Evolutionary conservation across 495 filamentous ascomycete species (phyloP), one percentile per base, ranked within the genome.

Genomic region (Podospora appendiculata): DNA sequence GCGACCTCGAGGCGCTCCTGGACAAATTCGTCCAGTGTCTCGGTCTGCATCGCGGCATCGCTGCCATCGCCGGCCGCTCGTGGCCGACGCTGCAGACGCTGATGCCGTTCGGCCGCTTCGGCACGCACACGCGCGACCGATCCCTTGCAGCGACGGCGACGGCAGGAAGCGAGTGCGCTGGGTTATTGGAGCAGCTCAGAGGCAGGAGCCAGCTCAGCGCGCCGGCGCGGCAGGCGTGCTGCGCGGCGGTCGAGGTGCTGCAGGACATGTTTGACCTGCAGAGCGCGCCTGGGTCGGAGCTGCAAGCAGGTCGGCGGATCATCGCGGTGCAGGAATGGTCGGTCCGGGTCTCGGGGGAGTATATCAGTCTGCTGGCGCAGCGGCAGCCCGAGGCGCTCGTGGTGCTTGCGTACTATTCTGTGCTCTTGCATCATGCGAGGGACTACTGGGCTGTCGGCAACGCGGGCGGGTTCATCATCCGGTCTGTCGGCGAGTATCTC

Each of bases 341-440:
- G 10, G 61, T 71, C 6, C 57, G 57, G 0, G 36, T 73, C 2
- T 35, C 61, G 0, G 18, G 51, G 0, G 65, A 61, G 8, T 77
- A 65, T 50, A 62, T 65, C 8, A 58, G 68, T 12, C 43, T 67
- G 6, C 47, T 75, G 4, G 51, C 44, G 11, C 33, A 58, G 41
- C 47, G 67, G 16, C 54, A 61, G 41, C 67, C 74, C 0, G 70
- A 73, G 52, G 72, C 74, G 0, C 54, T 79, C 17, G 60, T 73
- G 8, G 66, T 79, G 2, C 54, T 77, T 18, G 70, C 70, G 7
- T 63, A 70, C 54, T 77, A 66, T 48, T 62, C 61, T 1, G 63
- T 71, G 5, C 14, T 73, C 4, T 39, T 75, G 36, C 64, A 75
- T 58, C 46, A 36, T 12, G 49, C 51, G 32, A 52, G 67, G 10